Evolutionary conservation across 2,329 filamentous ascomycete species (phyloP).

Genomic region (Drechslerella dactyloides): DNA sequence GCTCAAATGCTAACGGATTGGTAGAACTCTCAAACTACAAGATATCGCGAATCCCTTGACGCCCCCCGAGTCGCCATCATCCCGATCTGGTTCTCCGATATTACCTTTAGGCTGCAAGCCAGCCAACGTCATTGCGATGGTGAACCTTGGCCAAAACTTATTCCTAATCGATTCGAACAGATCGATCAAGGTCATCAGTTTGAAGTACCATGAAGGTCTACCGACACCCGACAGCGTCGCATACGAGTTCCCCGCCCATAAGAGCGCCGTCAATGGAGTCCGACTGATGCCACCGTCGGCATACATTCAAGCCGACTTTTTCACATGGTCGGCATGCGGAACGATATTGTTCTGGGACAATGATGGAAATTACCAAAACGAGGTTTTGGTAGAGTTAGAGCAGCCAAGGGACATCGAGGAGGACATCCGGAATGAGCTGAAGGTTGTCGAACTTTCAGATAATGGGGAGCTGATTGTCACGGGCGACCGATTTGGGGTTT

Average conservation of each 20-base stretch:
- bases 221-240: slow-evolving; percentile 56
- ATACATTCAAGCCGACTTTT: slow-evolving; percentile 72
- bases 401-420: slow-evolving; percentile 64
- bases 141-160: slow-evolving; percentile 70
- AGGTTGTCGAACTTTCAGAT: slow-evolving; percentile 67
- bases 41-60: slow-evolving; percentile 55
- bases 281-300: slow-evolving; percentile 69
- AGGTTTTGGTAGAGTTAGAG: slow-evolving; percentile 73
- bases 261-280: slow-evolving; percentile 75
- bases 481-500: slow-evolving; percentile 83
- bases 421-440: slow-evolving; percentile 66
- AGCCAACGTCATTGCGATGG: slow-evolving; percentile 66
- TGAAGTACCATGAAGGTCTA: slow-evolving; percentile 54
- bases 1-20: slow-evolving; percentile 2
- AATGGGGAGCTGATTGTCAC: slow-evolving; percentile 74
- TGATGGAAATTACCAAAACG: slow-evolving; percentile 71
- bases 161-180: slow-evolving; percentile 77
- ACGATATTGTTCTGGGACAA: slow-evolving; percentile 81
- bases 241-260: slow-evolving; percentile 66
- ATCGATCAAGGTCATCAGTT: slow-evolving; percentile 69
- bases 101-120: slow-evolving; percentile 54
- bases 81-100: slow-evolving; percentile 54
- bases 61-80: slow-evolving; percentile 55
- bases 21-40: slow-evolving; percentile 54
- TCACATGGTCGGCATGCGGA: slow-evolving; percentile 86